Base-by-base conservation (phyloP, 768 basidiomycete species). In the Tephrocybe sp. region DNA sequence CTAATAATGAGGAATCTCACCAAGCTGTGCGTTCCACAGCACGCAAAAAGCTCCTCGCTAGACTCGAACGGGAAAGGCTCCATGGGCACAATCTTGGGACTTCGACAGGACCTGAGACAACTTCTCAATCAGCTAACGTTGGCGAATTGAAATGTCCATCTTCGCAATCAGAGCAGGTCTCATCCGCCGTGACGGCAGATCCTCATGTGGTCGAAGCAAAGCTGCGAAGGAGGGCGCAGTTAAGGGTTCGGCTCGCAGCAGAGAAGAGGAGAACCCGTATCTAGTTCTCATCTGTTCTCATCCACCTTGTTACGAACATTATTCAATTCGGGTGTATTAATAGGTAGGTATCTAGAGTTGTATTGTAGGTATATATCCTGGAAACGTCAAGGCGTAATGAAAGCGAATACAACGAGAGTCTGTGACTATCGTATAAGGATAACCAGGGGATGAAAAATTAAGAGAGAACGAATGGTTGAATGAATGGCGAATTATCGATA, bases 241-340 rank as follows among this genome's bases (percentile, higher is more conserved):
- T 82, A 54, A 75, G 70, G 21, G 69, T 71, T 21, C 73, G 75
- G 27, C 70, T 82, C 21, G 73, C 73, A 18, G 73, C 73, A 18
- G 76, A 70, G 50, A 77, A 71, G 59, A 63, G 64, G 44, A 39
- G 46, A 13, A 49, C 21, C 15, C 23, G 34, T 34, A 13, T 44
- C 23, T 48, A 41, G 41, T 39, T 9, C 13, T 18, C 13, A n/a
- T 16, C 3, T 8, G 29, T 4, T n/a, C 5, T 34, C 48, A 33
- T 49, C 47, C 25, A 21, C 38, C 24, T 25, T 9, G 12, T 23
- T 2, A 7, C 38, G 18, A 45, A 21, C 16, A 40, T 45, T 45
- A 40, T 24, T 21, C 21, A 8, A 39, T 22, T 22, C 13, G 40
- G 23, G 18, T 54, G 23, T 42, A 31, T 49, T 24, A 49, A 18